Base-by-base conservation (phyloP, 2,329 filamentous ascomycete genomes). In the Aspergillus persii region DNA sequence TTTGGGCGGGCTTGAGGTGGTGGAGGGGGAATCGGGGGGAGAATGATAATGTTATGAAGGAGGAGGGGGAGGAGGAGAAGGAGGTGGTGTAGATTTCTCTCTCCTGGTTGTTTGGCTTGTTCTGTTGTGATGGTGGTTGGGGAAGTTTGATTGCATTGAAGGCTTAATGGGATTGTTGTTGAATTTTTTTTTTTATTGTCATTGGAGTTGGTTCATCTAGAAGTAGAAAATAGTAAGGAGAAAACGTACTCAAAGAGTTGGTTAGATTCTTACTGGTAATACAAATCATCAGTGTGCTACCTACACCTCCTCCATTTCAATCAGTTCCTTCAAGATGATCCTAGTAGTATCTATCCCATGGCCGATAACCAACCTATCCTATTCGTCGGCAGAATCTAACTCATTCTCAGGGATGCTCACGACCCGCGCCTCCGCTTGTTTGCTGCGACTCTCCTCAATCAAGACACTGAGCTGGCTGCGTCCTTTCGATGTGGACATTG, bases 1-100 rank as follows among this genome's bases (percentile, higher is more conserved):
- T 64, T 6, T 76, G 72, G 70, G 69, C 66, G 39, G 69, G 75
- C 33, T 8, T 77, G 55, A 66, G 73, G 50, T 78, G 73, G 72
- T 69, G 71, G 65, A 71, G 67, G 64, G 64, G 64, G 67, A 36
- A 30, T 41, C 41, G 27, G 7, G 53, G 59, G 26, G 58, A 61
- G 44, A 58, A 33, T 8, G 59, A 15, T 50, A 23, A 23, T 23
- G 18, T 23, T 23, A 50, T 33, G 56, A 61, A 64, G 56, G 65
- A 63, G 29, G 58, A 63, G 11, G 61, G 61, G 27, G 63, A 60
- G 60, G 66, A 60, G 54, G 68, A 68, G 65, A 68, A 70, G 64
- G 30, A 4, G 26, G 29, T 31, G 18, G 18, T 23, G 18, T 23
- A 23, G 18, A 23, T 23, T 23, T 23, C 18, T 23, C 18, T 23